Base-by-base conservation (phyloP, 495 filamentous ascomycete genomes). In the Trichoderma parareesei region DNA sequence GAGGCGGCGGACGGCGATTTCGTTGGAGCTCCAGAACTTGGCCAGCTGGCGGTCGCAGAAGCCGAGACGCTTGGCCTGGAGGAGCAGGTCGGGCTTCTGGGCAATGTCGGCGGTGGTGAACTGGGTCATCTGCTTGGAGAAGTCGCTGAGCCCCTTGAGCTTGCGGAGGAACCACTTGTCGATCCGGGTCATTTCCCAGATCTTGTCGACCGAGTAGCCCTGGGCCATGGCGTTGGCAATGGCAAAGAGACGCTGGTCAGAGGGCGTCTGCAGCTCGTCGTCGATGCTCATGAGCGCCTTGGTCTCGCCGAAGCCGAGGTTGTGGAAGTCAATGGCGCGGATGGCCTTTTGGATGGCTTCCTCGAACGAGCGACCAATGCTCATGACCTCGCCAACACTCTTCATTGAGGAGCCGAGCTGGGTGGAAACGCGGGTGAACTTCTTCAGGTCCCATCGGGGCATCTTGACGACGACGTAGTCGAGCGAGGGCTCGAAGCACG, bases 391-490 rank as follows among this genome's bases (percentile, higher is more conserved):
- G 70, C 94, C 94, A 55, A 98, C 92, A 82, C 91, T 96, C 89
- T 98, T 98, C 94, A 98, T 98, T 14, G 94, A 97, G 8, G 94
- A 98, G 42, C 90, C 91, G 7, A 98, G 87, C 76, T 92, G 86
- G 4, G 92, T 97, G 8, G 93, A 97, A 20, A 98, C 94, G 64
- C 94, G 88, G 38, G 90, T 93, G 77, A 98, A 98, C 76, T 98
- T 98, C 82, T 98, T 98, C 67, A 98, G 76, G 77, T 98, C 94
- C 94, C 94, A 98, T 66, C 94, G 85, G 20, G 94, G 94, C 77
- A 98, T 98, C 83, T 98, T 98, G 64, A 98, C 94, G 35, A 98
- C 94, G 59, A 97, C 93, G 74, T 98, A 98, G 74, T 98, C 94
- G 0, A 98, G 83, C 3, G 94, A 98, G n/a, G 94, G 94, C 74